Evolutionary conservation across 2,329 filamentous ascomycete species (phyloP).

Genomic region (Sporothrix schenckii): DNA sequence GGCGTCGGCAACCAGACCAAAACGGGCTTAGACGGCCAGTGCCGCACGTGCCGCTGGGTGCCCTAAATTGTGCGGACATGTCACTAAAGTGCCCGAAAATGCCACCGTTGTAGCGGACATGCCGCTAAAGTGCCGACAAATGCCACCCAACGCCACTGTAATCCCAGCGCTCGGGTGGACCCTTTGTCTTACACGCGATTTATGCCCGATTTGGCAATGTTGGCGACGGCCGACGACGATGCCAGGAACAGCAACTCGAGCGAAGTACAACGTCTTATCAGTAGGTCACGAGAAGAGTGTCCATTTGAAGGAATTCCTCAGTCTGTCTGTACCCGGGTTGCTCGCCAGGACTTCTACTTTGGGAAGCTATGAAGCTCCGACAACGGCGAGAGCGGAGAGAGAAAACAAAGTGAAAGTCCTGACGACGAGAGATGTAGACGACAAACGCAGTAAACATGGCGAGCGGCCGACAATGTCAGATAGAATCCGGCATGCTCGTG

Average conservation of each 20-base stretch:
- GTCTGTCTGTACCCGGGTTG: neutral
- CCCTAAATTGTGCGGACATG: neutral
- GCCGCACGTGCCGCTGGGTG: neutral
- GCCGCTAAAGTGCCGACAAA: neutral
- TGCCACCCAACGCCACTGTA: too few relatives aligned
- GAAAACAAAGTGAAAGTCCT: too few relatives aligned
- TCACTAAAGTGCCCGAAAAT: neutral
- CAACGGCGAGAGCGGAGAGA: neutral
- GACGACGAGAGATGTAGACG: neutral
- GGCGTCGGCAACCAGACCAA: slow-evolving; percentile 26
- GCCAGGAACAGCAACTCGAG: neutral
- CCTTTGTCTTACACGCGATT: slow-evolving; percentile 6
- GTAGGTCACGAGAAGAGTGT: neutral
- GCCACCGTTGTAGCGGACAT: neutral
- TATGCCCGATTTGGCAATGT: slow-evolving; percentile 22
- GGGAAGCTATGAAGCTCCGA: neutral
- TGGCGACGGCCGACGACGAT: slow-evolving; percentile 1
- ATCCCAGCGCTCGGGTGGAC: too few relatives aligned
- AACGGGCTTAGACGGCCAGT: slow-evolving; percentile 19
- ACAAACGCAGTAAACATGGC: slow-evolving; percentile 2
- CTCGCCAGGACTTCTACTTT: slow-evolving; percentile 14
- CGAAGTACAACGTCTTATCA: neutral
- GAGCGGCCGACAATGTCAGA: neutral
- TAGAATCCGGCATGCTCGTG: too few relatives aligned
- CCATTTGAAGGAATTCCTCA: too few relatives aligned